These are phyloP conservation scores for Secale cereale DNA, from an alignment of 176 grass and related monocot species.

Conservation along the genomic window DNA sequence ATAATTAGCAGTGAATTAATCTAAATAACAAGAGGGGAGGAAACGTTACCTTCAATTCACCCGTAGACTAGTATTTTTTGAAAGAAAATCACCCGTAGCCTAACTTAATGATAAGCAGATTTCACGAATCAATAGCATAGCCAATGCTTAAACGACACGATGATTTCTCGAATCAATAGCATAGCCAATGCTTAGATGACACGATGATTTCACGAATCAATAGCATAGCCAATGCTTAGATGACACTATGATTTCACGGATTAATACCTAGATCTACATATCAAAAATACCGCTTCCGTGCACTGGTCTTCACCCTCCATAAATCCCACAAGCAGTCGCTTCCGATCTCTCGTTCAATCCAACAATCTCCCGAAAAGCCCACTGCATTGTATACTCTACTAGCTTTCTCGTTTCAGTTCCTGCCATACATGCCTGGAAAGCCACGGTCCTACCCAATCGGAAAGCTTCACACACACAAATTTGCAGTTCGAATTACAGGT, in stretches of 20 bases:
- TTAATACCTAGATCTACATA: background rate
- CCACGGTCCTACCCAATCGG: too few species aligned
- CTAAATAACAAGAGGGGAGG: too few species aligned
- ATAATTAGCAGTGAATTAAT: too few species aligned
- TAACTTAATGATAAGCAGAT: background rate
- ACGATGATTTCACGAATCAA: background rate
- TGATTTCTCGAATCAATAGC: background rate
- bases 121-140: background rate
- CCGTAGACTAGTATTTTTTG: too few species aligned
- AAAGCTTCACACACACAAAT: too few species aligned
- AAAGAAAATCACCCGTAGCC: too few species aligned
- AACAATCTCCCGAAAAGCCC: background rate
- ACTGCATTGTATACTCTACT: background rate
- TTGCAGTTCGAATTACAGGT: too few species aligned
- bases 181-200: background rate
- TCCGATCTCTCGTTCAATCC: background rate
- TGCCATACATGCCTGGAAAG: too few species aligned
- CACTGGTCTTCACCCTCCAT: background rate
- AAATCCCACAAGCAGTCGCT: background rate
- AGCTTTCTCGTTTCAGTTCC: background rate
- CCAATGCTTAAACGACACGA: background rate
- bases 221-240: background rate
- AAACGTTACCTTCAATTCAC: too few species aligned
- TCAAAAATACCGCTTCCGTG: background rate
- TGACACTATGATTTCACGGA: background rate